These are phyloP conservation scores for Deinandra increscens DNA, from an alignment of 129 eudicot species.

Conservation along the genomic window DNA sequence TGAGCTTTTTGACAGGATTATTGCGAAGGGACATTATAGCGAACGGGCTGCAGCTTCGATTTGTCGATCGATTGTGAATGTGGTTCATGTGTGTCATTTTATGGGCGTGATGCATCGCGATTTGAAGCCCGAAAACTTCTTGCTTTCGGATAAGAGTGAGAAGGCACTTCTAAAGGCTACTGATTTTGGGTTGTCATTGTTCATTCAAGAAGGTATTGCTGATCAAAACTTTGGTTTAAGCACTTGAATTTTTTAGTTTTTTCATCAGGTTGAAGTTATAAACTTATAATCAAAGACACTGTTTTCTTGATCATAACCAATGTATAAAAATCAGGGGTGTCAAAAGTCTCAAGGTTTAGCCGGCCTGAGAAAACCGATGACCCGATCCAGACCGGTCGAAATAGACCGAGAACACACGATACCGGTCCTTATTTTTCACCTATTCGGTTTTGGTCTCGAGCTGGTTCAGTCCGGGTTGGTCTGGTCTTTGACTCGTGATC, in stretches of 20 bases:
- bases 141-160: constrained; percentile 67
- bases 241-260: background rate
- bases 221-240: background rate
- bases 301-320: background rate
- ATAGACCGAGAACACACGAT: too few species aligned
- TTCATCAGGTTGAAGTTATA: background rate
- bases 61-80: constrained; percentile 77
- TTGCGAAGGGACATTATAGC: constrained; percentile 83
- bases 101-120: constrained; percentile 97
- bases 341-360: too few species aligned
- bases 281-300: too few species aligned
- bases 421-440: too few species aligned
- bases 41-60: constrained; percentile 83
- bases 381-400: too few species aligned
- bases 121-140: constrained; percentile 89
- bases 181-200: constrained; percentile 83
- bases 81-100: constrained; percentile 83
- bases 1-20: constrained; percentile 86
- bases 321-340: too few species aligned
- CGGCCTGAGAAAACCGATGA: too few species aligned
- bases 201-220: constrained; percentile 70
- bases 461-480: too few species aligned
- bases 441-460: too few species aligned
- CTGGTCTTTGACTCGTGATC: too few species aligned
- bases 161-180: constrained; percentile 71